Evolutionary conservation across 768 basidiomycete genomes (phyloP), one percentile per base, ranked within the genome.

Genomic region (Ephemerocybe angulata): DNA sequence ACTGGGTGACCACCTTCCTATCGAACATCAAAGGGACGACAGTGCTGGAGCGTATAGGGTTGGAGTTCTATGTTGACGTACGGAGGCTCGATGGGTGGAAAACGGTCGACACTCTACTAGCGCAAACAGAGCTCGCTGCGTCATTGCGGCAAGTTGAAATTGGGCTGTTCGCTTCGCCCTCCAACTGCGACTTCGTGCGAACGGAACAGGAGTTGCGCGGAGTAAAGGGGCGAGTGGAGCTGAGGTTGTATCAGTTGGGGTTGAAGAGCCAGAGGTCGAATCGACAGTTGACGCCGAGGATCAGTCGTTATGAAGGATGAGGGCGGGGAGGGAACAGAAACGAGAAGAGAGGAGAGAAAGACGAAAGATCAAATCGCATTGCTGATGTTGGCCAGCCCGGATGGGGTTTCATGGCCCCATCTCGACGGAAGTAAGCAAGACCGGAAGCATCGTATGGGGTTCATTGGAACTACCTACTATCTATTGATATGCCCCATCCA

Each of bases 1-100:
- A 61, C 1, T 78, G 76, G 75, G 70, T 70, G 4, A 63, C 63
- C 21, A 64, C 68, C 3, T 58, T 78, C 12, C 62, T 78, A 11
- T 63, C 66, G 3, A 67, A 60, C 55, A 57, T 72, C 27, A 58
- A 51, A 38, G 46, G 51, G 7, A 54, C 57, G 22, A 24, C 31
- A 30, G 4, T 30, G 35, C 17, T 52, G 22, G 19, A 38, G 19
- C 41, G 43, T 22, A 60, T 78, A 29, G 67, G 65, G 2, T 63
- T 78, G 43, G 76, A 78, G 60, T 74, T 78, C 58, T 78, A 69
- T 61, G 65, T 68, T 5, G 73, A 74, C 49, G 68, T 72, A 12
- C 72, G 72, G 59, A 69, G 66, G 48, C 62, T 75, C 29, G 50
- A 58, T 10, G 67, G 65, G 1, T 77, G 75, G 74, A 52, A 58